These are phyloP conservation scores for Corymbia maculata DNA, from an alignment of 345 rosid species.

Conservation along the genomic window DNA sequence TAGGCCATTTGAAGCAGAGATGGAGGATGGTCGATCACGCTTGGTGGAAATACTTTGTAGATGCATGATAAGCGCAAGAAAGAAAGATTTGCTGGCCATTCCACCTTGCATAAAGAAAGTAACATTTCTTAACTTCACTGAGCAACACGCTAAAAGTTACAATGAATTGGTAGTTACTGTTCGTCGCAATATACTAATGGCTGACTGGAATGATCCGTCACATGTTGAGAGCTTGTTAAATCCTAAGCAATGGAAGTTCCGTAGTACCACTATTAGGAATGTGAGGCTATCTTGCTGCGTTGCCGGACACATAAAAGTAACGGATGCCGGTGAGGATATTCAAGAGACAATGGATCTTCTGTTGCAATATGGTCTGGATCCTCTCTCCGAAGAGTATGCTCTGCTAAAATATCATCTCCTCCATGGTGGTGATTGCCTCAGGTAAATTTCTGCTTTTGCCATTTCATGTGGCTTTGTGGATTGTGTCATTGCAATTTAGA, in stretches of 20 bases:
- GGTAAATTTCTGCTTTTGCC: conserved; percentile 30
- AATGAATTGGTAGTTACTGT: conserved; percentile 93
- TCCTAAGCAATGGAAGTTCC: conserved; percentile 91
- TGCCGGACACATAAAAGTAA: conserved; percentile 87
- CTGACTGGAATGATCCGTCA: conserved; percentile 99
- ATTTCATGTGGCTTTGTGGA: neutral
- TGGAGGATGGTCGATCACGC: conserved; percentile 82
- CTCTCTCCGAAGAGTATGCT: conserved; percentile 56
- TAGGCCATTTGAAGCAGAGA: conserved; percentile 83
- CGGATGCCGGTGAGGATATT: conserved; percentile 81
- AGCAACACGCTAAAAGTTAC: conserved; percentile 85
- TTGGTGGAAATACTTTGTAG: conserved; percentile 65
- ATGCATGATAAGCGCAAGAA: conserved; percentile 94
- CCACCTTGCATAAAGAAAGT: conserved; percentile 92
- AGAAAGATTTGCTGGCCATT: conserved; percentile 73
- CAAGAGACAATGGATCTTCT: conserved; percentile 91
- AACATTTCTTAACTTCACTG: conserved; percentile 57
- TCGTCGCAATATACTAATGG: conserved; percentile 80
- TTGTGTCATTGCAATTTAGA: neutral
- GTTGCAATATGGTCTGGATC: conserved; percentile 50
- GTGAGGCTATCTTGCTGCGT: conserved; percentile 95
- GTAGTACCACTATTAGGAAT: conserved; percentile 61
- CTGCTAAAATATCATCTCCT: conserved; percentile 56
- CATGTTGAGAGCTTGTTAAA: conserved; percentile 95
- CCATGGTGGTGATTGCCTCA: conserved; percentile 74